phyloP scores from a whole-genome alignment of 2,329 filamentous ascomycete genomes.

The Parastagonospora avenae region DNA sequence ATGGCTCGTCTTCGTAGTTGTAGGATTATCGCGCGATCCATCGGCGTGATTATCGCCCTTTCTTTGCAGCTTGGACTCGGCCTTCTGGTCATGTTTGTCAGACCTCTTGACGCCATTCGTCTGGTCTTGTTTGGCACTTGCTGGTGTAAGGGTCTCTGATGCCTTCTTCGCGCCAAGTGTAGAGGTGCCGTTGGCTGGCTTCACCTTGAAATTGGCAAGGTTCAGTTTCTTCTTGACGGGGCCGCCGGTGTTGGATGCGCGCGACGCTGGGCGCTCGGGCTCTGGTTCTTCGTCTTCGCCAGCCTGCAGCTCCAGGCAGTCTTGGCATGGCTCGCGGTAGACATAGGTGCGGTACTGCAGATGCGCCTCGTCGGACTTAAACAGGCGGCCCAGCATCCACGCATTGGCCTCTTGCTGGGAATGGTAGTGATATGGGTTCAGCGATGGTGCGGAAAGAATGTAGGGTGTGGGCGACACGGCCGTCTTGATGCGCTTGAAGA shows the following conservation, averaged over 20 bases:
- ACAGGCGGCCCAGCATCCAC: slow-evolving; percentile 58
- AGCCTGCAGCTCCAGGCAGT: slow-evolving; percentile 55
- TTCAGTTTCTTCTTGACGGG: slow-evolving; percentile 66
- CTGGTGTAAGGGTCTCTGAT: slow-evolving; percentile 32
- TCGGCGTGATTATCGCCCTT: slow-evolving; percentile 15
- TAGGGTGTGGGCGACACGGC: slow-evolving; percentile 53
- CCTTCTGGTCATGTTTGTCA: slow-evolving; percentile 25
- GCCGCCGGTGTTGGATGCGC: slow-evolving; percentile 45
- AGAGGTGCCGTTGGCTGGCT: slow-evolving; percentile 48
- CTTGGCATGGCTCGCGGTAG: slow-evolving; percentile 60
- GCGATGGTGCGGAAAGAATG: slow-evolving; percentile 54
- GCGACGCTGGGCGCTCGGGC: slow-evolving; percentile 47
- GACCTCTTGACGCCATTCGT: slow-evolving; percentile 32
- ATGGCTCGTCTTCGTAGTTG: slow-evolving; percentile 19
- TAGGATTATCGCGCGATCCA: slow-evolving; percentile 17
- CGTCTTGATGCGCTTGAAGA: slow-evolving; percentile 51
- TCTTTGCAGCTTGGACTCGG: slow-evolving; percentile 19
- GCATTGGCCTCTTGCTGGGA: slow-evolving; percentile 47
- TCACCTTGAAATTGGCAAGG: slow-evolving; percentile 65
- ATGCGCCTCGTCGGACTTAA: slow-evolving; percentile 60
- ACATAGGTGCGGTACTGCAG: slow-evolving; percentile 68
- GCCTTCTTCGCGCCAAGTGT: slow-evolving; percentile 37
- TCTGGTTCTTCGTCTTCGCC: slow-evolving; percentile 60
- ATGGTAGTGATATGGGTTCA: slow-evolving; percentile 51
- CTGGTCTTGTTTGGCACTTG: slow-evolving; percentile 25